Conservation (phyloP, 129 eudicot species). For the Glebionis coronaria region DNA sequence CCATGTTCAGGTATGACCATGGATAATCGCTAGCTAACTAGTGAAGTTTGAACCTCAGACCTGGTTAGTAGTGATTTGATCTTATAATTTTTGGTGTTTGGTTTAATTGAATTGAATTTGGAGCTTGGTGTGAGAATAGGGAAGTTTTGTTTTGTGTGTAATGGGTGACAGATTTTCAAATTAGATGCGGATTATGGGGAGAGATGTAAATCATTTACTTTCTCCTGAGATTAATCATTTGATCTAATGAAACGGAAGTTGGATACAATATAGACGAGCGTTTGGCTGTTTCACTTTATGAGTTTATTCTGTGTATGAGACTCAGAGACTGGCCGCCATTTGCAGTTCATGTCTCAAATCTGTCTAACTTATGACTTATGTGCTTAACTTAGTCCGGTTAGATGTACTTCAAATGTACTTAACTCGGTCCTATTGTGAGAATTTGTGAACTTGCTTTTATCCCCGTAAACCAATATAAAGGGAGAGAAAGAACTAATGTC, state of each 20-base stretch:
- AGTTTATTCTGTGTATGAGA: background rate
- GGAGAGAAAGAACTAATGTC: too few relatives aligned
- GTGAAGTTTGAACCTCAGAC: too few relatives aligned
- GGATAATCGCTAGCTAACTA: too few relatives aligned
- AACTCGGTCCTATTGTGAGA: too few relatives aligned
- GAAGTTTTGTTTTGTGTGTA: background rate
- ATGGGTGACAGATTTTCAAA: background rate
- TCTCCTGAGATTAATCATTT: background rate
- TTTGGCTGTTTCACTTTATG: background rate
- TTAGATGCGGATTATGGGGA: background rate
- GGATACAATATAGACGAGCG: background rate
- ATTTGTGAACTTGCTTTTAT: too few relatives aligned
- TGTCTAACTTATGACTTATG: background rate
- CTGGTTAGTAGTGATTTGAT: background rate
- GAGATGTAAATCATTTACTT: background rate
- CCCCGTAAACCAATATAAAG: too few relatives aligned
- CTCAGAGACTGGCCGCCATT: background rate
- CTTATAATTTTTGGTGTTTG: background rate
- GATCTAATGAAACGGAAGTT: background rate
- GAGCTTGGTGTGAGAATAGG: constrained; percentile 11
- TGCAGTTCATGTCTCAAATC: background rate
- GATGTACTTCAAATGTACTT: background rate
- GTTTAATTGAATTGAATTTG: background rate
- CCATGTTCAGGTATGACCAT: too few relatives aligned
- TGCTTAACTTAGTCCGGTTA: background rate